These are phyloP conservation scores for Paxillus rubicundulus DNA, from an alignment of 768 basidiomycete genomes.

Conservation along the genomic window DNA sequence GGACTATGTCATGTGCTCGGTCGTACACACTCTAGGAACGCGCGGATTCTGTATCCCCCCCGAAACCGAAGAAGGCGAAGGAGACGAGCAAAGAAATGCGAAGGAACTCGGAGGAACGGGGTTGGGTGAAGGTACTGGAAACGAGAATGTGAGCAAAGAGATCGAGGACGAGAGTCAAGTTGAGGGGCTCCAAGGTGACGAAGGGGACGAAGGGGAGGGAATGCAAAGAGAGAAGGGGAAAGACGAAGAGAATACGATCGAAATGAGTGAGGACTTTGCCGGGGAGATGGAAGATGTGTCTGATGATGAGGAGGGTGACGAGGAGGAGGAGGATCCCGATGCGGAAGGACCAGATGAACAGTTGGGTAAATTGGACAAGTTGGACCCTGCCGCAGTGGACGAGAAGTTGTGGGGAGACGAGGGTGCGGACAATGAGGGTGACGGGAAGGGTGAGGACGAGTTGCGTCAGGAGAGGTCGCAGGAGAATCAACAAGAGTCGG, in stretches of 20 bases:
- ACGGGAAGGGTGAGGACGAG: slow-evolving; percentile 52
- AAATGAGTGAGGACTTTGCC: slow-evolving; percentile 89
- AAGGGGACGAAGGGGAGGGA: slow-evolving; percentile 34
- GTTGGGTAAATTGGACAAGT: slow-evolving; percentile 75
- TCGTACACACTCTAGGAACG: slow-evolving; percentile 68
- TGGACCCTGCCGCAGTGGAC: slow-evolving; percentile 82
- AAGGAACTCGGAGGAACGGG: slow-evolving; percentile 74
- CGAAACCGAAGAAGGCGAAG: slow-evolving; percentile 60
- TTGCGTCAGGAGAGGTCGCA: slow-evolving; percentile 60
- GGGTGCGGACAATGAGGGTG: slow-evolving; percentile 48
- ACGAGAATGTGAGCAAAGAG: slow-evolving; percentile 87
- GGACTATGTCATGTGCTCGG: slow-evolving; percentile 69
- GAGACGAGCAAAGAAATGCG: slow-evolving; percentile 38
- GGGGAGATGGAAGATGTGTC: slow-evolving; percentile 84
- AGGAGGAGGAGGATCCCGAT: slow-evolving; percentile 46
- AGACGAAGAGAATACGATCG: slow-evolving; percentile 75
- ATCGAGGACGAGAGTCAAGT: slow-evolving; percentile 97
- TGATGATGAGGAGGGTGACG: slow-evolving; percentile 50
- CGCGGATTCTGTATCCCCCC: slow-evolving; percentile 94
- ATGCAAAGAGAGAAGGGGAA: slow-evolving; percentile 38
- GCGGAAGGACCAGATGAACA: slow-evolving; percentile 74
- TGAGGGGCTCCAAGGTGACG: slow-evolving; percentile 82
- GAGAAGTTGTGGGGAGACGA: slow-evolving; percentile 98
- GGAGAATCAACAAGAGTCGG: slow-evolving; percentile 47
- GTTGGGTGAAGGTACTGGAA: slow-evolving; percentile 82